Conservation (phyloP, 2,329 filamentous ascomycete species). For the Cytospora leucostoma region DNA sequence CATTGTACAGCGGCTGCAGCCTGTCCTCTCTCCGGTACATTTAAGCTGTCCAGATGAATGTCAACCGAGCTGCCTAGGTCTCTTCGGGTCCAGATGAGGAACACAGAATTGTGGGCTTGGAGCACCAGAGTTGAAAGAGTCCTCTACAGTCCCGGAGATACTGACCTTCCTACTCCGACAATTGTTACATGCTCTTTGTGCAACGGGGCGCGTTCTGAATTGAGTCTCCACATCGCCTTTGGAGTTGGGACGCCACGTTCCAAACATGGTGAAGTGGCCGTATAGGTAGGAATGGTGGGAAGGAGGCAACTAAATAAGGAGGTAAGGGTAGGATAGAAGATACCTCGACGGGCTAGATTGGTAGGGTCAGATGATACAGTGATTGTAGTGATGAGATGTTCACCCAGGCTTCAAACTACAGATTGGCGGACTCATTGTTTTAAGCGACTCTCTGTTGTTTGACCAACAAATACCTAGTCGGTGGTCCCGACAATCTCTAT, state of each 20-base stretch:
- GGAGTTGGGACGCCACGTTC: conserved; percentile 1
- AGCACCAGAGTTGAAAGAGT: background rate
- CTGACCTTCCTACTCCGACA: conserved; percentile 24
- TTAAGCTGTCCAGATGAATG: background rate
- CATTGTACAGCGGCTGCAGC: background rate
- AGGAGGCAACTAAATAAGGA: too few species aligned
- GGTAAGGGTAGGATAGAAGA: too few species aligned
- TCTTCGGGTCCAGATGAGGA: background rate
- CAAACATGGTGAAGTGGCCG: background rate
- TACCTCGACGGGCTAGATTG: too few species aligned
- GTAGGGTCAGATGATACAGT: too few species aligned
- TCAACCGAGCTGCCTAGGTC: background rate
- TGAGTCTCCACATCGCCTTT: conserved; percentile 10
- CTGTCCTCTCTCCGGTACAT: background rate
- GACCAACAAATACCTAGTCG: too few species aligned
- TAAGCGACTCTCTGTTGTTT: too few species aligned
- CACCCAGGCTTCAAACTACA: too few species aligned
- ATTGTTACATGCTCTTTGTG: conserved; percentile 25
- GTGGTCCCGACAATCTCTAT: too few species aligned
- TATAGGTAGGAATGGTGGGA: too few species aligned
- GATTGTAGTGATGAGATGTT: too few species aligned
- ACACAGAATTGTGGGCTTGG: too few species aligned
- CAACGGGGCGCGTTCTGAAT: conserved; percentile 17
- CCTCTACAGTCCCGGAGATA: background rate
- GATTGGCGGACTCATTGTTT: too few species aligned